Conservation (phyloP, 176 grass and related monocot species). For the Avena sativa region DNA sequence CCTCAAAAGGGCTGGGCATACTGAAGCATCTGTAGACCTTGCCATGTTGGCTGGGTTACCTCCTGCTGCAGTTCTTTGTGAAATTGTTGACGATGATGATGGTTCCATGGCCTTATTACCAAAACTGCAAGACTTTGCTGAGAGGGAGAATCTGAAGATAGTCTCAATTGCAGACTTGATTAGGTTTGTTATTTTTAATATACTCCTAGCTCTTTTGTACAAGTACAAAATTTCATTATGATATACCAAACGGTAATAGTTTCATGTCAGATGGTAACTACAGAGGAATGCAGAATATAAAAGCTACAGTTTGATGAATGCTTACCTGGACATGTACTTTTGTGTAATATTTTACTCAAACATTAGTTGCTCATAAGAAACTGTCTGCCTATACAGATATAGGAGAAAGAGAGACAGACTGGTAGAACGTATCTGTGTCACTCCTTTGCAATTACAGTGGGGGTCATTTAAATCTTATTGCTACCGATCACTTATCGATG, state of each 20-base stretch:
- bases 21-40: conserved; percentile 95
- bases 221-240: conserved; percentile 20
- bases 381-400: conserved; percentile 65
- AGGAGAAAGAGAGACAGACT: conserved; percentile 95
- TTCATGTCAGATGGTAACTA: conserved; percentile 1
- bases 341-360: not conserved
- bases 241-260: not conserved
- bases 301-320: conserved; percentile 24
- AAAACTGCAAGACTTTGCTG: conserved; percentile 80
- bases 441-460: conserved; percentile 82
- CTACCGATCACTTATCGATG: conserved; percentile 89
- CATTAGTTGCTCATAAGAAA: conserved; percentile 2
- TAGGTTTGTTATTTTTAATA: conserved; percentile 60
- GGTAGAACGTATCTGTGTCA: conserved; percentile 86
- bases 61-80: conserved; percentile 80
- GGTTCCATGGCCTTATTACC: conserved; percentile 95
- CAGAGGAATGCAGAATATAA: not conserved
- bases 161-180: conserved; percentile 89
- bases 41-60: conserved; percentile 81
- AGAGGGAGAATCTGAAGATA: conserved; percentile 87
- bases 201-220: not conserved
- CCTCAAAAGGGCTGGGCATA: conserved; percentile 95
- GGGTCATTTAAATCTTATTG: conserved; percentile 72
- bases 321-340: conserved; percentile 32
- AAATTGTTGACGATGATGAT: conserved; percentile 87